Evolutionary conservation across 768 basidiomycete species (phyloP).

Genomic region (Lanmaoa pseudosensibilis): DNA sequence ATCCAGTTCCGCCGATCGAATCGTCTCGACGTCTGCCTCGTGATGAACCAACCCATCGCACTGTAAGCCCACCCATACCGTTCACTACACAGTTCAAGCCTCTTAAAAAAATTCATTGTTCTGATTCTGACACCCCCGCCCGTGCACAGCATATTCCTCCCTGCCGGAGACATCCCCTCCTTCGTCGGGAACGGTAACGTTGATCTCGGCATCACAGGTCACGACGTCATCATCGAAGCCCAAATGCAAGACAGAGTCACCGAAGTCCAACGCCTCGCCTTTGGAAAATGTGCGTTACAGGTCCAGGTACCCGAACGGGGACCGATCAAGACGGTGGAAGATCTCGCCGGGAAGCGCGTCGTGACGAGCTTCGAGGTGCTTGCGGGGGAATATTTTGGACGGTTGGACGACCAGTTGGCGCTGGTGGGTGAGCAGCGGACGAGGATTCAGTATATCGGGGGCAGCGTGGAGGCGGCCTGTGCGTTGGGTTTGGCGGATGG

Average conservation of each 20-base stretch:
- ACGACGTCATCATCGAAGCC: conserved; percentile 94
- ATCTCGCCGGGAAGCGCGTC: conserved; percentile 87
- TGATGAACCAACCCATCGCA: conserved; percentile 88
- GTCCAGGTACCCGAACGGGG: conserved; percentile 87
- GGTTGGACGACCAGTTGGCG: conserved; percentile 55
- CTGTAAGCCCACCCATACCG: conserved; percentile 56
- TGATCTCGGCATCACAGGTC: conserved; percentile 95
- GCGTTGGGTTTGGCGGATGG: conserved; percentile 95
- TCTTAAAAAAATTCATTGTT: no score
- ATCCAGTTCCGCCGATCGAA: conserved; percentile 89
- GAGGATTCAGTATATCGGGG: conserved; percentile 92
- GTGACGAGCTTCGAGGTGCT: conserved; percentile 96
- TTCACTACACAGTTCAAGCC: not conserved
- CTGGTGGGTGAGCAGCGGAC: conserved; percentile 62
- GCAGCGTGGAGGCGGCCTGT: conserved; percentile 98
- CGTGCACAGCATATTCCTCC: conserved; percentile 85
- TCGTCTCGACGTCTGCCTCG: conserved; percentile 91
- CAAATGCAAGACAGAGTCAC: conserved; percentile 76
- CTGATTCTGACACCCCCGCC: no score
- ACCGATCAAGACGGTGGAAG: conserved; percentile 66
- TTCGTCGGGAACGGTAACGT: conserved; percentile 98
- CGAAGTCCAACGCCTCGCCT: conserved; percentile 81
- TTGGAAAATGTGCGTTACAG: conserved; percentile 88
- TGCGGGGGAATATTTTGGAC: conserved; percentile 71
- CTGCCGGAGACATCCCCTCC: conserved; percentile 95